Evolutionary conservation across 2,329 filamentous ascomycete species (phyloP).

Genomic region (Diplodia scrobiculata): DNA sequence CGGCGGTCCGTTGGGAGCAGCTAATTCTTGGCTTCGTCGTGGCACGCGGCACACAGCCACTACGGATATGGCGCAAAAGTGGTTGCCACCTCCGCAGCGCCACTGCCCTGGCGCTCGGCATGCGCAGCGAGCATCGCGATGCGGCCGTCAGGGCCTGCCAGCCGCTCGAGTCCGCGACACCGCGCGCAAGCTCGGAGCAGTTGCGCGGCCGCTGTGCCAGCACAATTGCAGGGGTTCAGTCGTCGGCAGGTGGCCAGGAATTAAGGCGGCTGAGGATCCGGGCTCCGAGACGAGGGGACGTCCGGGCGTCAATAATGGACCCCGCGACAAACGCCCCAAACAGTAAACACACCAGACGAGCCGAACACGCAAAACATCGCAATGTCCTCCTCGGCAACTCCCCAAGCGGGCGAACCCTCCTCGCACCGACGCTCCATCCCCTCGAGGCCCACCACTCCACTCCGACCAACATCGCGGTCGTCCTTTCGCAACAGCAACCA

Average conservation of each 20-base stretch:
- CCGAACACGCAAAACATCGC: neutral
- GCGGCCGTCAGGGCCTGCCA: neutral
- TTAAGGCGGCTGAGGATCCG: constrained; percentile 7
- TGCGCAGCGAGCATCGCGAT: neutral
- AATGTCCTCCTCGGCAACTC: constrained; percentile 35
- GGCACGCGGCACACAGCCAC: neutral
- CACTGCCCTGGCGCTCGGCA: neutral
- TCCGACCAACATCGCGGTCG: constrained; percentile 85
- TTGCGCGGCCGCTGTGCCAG: neutral
- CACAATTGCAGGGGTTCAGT: neutral
- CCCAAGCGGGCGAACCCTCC: constrained; percentile 5
- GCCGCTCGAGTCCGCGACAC: neutral
- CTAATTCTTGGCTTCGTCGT: constrained; percentile 1
- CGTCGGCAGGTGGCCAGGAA: neutral
- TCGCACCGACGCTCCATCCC: constrained; percentile 53
- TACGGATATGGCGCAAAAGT: constrained; percentile 2
- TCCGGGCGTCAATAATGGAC: neutral
- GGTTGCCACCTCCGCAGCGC: neutral
- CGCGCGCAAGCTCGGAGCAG: neutral
- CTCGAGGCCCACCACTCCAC: constrained; percentile 85
- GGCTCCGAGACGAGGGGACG: constrained; percentile 11
- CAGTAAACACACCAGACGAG: neutral
- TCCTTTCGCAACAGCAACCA: constrained; percentile 68
- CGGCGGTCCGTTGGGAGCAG: neutral
- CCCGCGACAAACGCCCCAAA: neutral